phyloP scores from a whole-genome alignment of 192 early-diverging fungal genomes.

The Rhizophlyctis rosea region DNA sequence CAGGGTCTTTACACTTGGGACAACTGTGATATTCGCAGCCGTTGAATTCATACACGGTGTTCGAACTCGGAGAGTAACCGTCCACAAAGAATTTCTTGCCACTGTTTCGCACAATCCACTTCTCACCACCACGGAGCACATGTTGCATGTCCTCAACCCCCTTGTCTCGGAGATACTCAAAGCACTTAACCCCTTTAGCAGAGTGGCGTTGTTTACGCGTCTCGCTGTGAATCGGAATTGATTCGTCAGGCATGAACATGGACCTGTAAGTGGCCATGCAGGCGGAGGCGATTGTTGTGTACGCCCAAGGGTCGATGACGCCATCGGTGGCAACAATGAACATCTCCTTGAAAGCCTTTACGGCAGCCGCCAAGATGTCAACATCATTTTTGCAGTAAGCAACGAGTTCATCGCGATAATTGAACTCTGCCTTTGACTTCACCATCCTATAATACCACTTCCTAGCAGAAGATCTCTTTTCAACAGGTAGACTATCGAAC shows the following conservation, averaged over 20 bases:
- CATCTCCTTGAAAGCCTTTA: neutral
- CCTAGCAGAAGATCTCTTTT: neutral
- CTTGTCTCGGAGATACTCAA: too few relatives aligned
- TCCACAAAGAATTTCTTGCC: conserved; percentile 1
- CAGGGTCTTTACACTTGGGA: too few relatives aligned
- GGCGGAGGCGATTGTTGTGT: neutral
- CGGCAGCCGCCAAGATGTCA: conserved; percentile 2
- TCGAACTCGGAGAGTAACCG: neutral
- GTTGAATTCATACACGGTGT: too few relatives aligned
- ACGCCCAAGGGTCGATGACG: neutral
- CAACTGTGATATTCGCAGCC: too few relatives aligned
- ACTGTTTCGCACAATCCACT: too few relatives aligned
- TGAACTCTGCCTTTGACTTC: neutral
- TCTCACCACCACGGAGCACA: too few relatives aligned
- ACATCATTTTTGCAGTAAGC: conserved; percentile 2
- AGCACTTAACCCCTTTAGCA: too few relatives aligned
- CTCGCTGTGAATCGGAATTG: too few relatives aligned
- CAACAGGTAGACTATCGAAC: neutral
- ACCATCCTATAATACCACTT: neutral
- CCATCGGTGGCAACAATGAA: conserved; percentile 1
- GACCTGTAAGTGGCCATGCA: conserved; percentile 1
- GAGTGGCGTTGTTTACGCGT: too few relatives aligned
- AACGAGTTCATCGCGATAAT: neutral
- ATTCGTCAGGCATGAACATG: conserved; percentile 2
- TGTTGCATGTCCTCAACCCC: too few relatives aligned